Conservation (phyloP, 2,329 filamentous ascomycete species). For the Aspergillus vadensis region DNA sequence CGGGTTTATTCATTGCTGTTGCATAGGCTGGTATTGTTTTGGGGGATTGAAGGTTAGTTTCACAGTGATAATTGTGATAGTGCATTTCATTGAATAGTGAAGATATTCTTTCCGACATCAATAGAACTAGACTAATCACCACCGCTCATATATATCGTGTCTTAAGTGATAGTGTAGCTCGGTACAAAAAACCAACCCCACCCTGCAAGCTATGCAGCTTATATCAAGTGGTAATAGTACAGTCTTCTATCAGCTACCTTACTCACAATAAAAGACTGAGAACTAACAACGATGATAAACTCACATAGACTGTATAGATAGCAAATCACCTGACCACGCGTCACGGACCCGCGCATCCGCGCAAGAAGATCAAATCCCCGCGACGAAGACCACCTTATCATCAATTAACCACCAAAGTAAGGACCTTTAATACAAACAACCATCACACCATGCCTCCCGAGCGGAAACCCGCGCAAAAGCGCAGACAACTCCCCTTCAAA, state of each 20-base stretch:
- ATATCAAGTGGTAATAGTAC: too few relatives aligned
- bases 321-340: constrained; percentile 24
- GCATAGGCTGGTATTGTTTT: neutral
- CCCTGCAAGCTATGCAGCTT: too few relatives aligned
- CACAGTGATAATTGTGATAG: too few relatives aligned
- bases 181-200: too few relatives aligned
- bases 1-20: neutral
- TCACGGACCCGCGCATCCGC: constrained; percentile 15
- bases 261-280: too few relatives aligned
- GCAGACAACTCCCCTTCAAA: constrained; percentile 47
- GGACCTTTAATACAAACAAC: neutral
- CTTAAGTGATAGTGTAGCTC: too few relatives aligned
- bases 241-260: too few relatives aligned
- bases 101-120: too few relatives aligned
- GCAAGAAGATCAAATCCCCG: neutral
- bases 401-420: neutral
- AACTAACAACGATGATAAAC: neutral
- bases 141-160: too few relatives aligned
- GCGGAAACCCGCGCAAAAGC: constrained; percentile 36
- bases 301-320: neutral
- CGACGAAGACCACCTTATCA: neutral
- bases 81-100: too few relatives aligned
- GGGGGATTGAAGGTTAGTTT: too few relatives aligned
- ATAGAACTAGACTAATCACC: too few relatives aligned
- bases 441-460: constrained; percentile 30